Evolutionary conservation across 305 asterid species (phyloP), one percentile per base, ranked within the genome.

Genomic region (Solanum aculeatissimum): DNA sequence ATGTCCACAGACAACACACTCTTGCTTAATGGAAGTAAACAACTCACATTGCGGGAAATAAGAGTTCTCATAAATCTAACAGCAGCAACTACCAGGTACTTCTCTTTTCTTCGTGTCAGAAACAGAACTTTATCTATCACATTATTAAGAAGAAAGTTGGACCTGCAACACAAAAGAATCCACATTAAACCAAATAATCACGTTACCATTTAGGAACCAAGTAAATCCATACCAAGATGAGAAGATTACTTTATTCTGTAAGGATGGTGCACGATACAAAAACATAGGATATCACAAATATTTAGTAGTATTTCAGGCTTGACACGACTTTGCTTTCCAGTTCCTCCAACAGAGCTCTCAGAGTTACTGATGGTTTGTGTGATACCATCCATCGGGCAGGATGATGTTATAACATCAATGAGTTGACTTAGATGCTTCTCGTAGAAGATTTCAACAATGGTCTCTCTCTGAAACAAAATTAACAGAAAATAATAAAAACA

Each of bases 211-310:
- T 63, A 53, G 32, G 74, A 60, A 49, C 65, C 35, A 80, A 78
- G 69, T 74, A 84, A 66, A 18, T 51, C 11, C n/a, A 87, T 68
- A 55, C 35, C 32, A 74, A 83, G 90, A 83, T 84, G 70, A 74
- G 11, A 82, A 86, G 69, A 86, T 79, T 82, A 97, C 99, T 97
- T 95, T 89, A 97, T 97, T 91, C 97, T 92, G 83, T 91, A 92
- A 58, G 99, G 97, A 88, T 97, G 99, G 90, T 97, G 98, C 92
- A 94, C 85, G 74, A 95, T 95, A 78, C 99, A 97, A 91, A 94
- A 97, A 95, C 97, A 93, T 83, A 97, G 94, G 87, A 97, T 94
- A 87, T 97, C 99, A 86, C 99, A 95, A 81, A 94, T 90, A 88
- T 93, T 97, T 84, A 95, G 87, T 57, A 97, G 90, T 85, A 95